These are phyloP conservation scores for Apiospora koreana DNA, from an alignment of 2,329 filamentous ascomycete species.

Conservation along the genomic window DNA sequence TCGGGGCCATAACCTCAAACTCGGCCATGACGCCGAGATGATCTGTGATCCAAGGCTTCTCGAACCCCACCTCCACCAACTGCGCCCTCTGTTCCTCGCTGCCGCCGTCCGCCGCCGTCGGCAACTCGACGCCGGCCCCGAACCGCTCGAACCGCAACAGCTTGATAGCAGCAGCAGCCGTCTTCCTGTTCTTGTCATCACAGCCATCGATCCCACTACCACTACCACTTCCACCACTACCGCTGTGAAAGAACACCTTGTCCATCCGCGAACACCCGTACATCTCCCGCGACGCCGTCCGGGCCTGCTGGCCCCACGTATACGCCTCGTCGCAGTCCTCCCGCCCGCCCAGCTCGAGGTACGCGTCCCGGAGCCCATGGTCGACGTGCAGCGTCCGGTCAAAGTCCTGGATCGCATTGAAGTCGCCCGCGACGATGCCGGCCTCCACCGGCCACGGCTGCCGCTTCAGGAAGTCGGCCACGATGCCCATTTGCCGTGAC, in stretches of 20 bases:
- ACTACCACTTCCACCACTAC: conserved; percentile 25
- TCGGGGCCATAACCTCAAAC: conserved; percentile 10
- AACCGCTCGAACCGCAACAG: conserved; percentile 43
- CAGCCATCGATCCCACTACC: too few species aligned
- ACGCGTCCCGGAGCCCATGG: conserved; percentile 51
- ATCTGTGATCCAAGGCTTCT: conserved; percentile 49
- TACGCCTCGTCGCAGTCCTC: conserved; percentile 50
- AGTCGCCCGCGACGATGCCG: conserved; percentile 51
- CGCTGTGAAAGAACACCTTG: conserved; percentile 43
- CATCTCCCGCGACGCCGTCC: conserved; percentile 35
- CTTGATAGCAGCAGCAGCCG: too few species aligned
- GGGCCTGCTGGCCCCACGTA: conserved; percentile 57
- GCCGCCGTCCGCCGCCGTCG: conserved; percentile 21
- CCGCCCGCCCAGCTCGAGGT: conserved; percentile 47
- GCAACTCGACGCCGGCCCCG: conserved; percentile 44
- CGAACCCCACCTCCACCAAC: conserved; percentile 29
- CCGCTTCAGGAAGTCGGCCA: conserved; percentile 21
- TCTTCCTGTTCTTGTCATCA: too few species aligned
- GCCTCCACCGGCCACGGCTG: conserved; percentile 31
- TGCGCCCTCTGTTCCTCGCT: background rate
- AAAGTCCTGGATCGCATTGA: conserved; percentile 57
- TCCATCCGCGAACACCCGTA: conserved; percentile 56
- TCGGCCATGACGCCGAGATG: conserved; percentile 45
- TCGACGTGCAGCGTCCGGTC: conserved; percentile 47
- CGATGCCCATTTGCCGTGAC: conserved; percentile 23